Conservation (phyloP, 192 early-diverging fungal species). For the Powellomyces hirtus region DNA sequence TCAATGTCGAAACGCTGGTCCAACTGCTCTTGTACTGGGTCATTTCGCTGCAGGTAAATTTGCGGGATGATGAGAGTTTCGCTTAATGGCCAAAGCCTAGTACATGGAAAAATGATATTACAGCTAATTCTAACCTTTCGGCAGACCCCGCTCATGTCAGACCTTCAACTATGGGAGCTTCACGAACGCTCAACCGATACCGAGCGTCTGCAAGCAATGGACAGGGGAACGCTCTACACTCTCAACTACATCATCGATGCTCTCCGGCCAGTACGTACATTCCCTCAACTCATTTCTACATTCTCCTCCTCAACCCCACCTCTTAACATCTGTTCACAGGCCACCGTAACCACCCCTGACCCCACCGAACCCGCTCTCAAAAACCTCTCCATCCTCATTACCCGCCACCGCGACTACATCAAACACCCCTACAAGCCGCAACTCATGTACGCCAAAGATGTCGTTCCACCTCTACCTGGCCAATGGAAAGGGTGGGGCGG, state of each 20-base stretch:
- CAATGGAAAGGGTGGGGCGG: not conserved
- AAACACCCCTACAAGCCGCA: not conserved
- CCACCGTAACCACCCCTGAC: not conserved
- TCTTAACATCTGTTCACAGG: not conserved
- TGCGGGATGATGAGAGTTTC: too few relatives aligned
- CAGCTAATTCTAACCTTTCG: too few relatives aligned
- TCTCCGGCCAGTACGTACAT: too few relatives aligned
- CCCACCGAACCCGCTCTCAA: not conserved
- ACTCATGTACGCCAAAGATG: not conserved
- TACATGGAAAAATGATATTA: too few relatives aligned
- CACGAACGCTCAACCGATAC: not conserved
- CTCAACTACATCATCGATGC: slow-evolving; percentile 37
- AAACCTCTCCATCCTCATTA: not conserved
- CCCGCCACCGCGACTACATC: not conserved
- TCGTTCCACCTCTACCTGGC: not conserved
- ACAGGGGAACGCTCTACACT: slow-evolving; percentile 30
- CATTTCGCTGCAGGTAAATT: slow-evolving; percentile 26
- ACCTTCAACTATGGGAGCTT: not conserved
- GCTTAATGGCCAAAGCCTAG: too few relatives aligned
- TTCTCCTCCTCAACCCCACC: not conserved
- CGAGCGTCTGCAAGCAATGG: slow-evolving; percentile 7
- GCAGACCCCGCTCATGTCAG: not conserved
- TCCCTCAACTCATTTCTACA: not conserved
- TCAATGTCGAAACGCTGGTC: slow-evolving; percentile 17
- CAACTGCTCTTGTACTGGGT: slow-evolving; percentile 40